Percentiles rank a stretch among this genome's conserved stretches.
These are phyloP conservation scores for Artemisia tridentata DNA, from an alignment of 129 eudicot genomes.

Conservation along the genomic window DNA sequence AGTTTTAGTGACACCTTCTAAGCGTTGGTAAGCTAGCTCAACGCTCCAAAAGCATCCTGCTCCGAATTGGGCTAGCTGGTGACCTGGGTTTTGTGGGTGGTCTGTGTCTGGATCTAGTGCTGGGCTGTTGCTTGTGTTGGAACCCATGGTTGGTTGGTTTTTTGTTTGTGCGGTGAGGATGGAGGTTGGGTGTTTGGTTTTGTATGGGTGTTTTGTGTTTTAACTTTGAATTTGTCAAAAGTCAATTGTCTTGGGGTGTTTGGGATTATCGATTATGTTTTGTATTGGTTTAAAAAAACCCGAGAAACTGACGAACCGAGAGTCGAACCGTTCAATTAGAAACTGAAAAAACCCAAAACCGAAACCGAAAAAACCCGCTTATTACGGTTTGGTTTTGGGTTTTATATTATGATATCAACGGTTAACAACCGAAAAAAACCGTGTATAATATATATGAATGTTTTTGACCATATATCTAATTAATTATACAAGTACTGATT, in stretches of 20 bases:
- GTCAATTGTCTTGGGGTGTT: background rate
- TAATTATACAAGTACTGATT: too few species aligned
- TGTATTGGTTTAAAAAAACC: too few species aligned
- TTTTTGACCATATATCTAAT: too few species aligned
- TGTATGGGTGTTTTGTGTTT: background rate
- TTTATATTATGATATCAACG: too few species aligned
- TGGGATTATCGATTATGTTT: conserved; percentile 13
- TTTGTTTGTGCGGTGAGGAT: background rate
- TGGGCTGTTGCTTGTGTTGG: conserved; percentile 44
- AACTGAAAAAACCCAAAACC: too few species aligned
- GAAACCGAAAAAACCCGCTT: too few species aligned
- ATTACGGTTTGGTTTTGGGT: too few species aligned
- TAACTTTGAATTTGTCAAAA: background rate
- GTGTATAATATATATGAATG: too few species aligned
- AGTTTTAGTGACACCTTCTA: conserved; percentile 66
- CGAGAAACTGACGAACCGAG: too few species aligned
- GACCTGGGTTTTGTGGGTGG: conserved; percentile 47
- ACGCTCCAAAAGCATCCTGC: conserved; percentile 97
- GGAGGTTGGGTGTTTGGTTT: background rate
- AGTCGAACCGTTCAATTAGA: too few species aligned
- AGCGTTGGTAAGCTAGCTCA: conserved; percentile 76
- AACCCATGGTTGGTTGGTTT: conserved; percentile 31
- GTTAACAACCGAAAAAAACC: too few species aligned
- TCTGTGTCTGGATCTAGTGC: conserved; percentile 60
- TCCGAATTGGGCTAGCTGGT: conserved; percentile 70